phyloP scores from a whole-genome alignment of 352 stramenopile species.

The Globisporangium nunn region DNA sequence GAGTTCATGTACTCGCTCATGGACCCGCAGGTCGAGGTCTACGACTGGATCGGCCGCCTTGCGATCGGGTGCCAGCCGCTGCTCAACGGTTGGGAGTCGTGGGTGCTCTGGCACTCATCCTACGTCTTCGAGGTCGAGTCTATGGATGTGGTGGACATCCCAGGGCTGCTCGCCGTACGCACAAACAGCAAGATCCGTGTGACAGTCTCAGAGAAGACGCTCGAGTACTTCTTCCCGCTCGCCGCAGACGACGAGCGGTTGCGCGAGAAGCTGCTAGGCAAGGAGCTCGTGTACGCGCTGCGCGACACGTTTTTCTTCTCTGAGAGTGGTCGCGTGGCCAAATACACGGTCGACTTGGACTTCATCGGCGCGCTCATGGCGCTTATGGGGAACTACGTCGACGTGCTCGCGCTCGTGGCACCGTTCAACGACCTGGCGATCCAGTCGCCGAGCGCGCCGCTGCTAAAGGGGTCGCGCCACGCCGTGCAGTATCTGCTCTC shows the following conservation, averaged over 20 bases:
- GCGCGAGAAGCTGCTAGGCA: conserved; percentile 20
- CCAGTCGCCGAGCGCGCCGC: conserved; percentile 8
- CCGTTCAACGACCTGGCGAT: conserved; percentile 30
- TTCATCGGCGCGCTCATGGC: conserved; percentile 27
- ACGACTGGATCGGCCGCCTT: conserved; percentile 34
- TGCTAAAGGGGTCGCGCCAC: conserved; percentile 16
- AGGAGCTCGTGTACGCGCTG: conserved; percentile 34
- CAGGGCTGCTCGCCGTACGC: conserved; percentile 24
- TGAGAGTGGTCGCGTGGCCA: conserved; percentile 27
- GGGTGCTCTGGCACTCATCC: conserved; percentile 29
- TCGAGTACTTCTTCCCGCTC: conserved; percentile 36
- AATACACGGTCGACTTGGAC: conserved; percentile 38
- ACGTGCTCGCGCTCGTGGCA: conserved; percentile 28
- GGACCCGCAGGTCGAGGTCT: conserved; percentile 30
- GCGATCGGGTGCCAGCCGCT: conserved; percentile 23
- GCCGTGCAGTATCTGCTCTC: conserved; percentile 35
- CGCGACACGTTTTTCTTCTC: conserved; percentile 41
- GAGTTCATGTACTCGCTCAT: conserved; percentile 39
- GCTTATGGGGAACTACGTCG: conserved; percentile 25
- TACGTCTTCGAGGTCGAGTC: conserved; percentile 27
- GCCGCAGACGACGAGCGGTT: conserved; percentile 17
- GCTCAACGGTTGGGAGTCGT: conserved; percentile 32
- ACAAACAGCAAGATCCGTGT: conserved; percentile 28
- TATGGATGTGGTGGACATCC: conserved; percentile 28
- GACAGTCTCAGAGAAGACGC: conserved; percentile 27